Evolutionary conservation across 225 moss, liverwort and hornwort genomes (phyloP).

Genomic region (Sphagnum contortum): DNA sequence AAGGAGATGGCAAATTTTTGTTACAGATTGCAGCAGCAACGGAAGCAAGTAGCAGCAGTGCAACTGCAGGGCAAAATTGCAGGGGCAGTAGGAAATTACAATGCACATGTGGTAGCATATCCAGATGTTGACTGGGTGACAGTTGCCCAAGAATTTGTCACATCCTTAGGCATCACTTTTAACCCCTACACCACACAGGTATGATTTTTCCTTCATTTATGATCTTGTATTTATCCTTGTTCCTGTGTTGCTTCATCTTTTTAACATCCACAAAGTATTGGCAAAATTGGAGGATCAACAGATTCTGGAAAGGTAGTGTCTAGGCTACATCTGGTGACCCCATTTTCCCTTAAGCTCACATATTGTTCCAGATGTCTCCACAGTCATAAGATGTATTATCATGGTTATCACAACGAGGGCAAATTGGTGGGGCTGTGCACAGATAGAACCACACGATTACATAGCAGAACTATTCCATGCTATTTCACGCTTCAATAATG

Average conservation of each 20-base stretch:
- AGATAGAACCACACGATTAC: slow-evolving; percentile 95
- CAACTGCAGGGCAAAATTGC: slow-evolving; percentile 79
- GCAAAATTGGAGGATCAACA: too few relatives aligned
- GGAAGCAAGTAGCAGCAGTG: slow-evolving; percentile 47
- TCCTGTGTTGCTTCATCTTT: not conserved
- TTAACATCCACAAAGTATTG: not conserved
- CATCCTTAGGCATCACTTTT: slow-evolving; percentile 72
- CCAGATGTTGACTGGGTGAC: slow-evolving; percentile 70
- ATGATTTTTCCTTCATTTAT: not conserved
- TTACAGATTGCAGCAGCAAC: slow-evolving; percentile 60
- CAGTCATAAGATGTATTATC: too few relatives aligned
- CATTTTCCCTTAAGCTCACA: too few relatives aligned
- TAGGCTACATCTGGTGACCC: too few relatives aligned
- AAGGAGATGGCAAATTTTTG: slow-evolving; percentile 92
- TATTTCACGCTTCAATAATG: slow-evolving; percentile 58
- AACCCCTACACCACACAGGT: slow-evolving; percentile 99
- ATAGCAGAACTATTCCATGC: slow-evolving; percentile 70
- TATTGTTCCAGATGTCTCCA: too few relatives aligned
- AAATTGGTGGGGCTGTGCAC: slow-evolving; percentile 4
- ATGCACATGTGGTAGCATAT: slow-evolving; percentile 80
- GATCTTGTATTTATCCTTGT: not conserved
- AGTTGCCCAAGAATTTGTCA: slow-evolving; percentile 72
- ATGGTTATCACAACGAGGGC: too few relatives aligned
- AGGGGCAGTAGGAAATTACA: slow-evolving; percentile 94
- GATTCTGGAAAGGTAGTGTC: too few relatives aligned